A percentile compares a stretch with the other conserved stretches of the same genome.
These are phyloP conservation scores for Yamadazyma ubonensis DNA, from an alignment of 805 yeast species.

Conservation along the genomic window DNA sequence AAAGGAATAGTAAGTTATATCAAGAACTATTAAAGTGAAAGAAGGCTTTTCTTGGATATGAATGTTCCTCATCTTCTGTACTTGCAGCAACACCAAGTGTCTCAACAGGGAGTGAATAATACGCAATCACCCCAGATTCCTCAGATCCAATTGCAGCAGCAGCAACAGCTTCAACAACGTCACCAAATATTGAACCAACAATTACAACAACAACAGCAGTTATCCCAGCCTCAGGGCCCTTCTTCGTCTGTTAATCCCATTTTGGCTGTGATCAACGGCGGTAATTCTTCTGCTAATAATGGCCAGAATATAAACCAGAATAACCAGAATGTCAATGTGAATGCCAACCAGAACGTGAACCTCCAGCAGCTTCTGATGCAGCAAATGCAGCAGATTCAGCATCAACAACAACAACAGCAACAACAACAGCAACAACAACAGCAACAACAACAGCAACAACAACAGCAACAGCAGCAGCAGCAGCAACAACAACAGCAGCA, in stretches of 20 bases:
- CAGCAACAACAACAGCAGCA: conserved; percentile 15
- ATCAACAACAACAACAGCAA: conserved; percentile 18
- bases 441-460: conserved; percentile 21
- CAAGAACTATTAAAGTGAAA: too few species aligned
- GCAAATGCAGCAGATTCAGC: conserved; percentile 20
- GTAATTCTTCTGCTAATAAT: conserved; percentile 17
- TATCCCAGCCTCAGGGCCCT: conserved; percentile 23
- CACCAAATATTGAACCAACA: conserved; percentile 27
- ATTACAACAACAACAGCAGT: conserved; percentile 21
- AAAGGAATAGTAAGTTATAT: too few species aligned
- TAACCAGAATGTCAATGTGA: too few species aligned
- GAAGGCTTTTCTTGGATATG: conserved; percentile 21
- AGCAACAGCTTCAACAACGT: conserved; percentile 26
- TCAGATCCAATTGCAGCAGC: conserved; percentile 29
- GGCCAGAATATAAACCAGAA: too few species aligned
- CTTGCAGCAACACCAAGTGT: conserved; percentile 30
- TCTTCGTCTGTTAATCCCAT: conserved; percentile 27
- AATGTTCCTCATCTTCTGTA: conserved; percentile 45
- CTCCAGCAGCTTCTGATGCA: conserved; percentile 27
- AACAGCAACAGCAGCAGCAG: conserved; percentile 19
- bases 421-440: conserved; percentile 18
- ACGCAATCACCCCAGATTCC: conserved; percentile 36
- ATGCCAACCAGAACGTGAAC: conserved; percentile 28
- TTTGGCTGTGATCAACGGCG: conserved; percentile 36
- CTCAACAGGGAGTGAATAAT: conserved; percentile 21